phyloP scores from a whole-genome alignment of 1,139 yeast species.

The Meyerozyma athensensis region DNA sequence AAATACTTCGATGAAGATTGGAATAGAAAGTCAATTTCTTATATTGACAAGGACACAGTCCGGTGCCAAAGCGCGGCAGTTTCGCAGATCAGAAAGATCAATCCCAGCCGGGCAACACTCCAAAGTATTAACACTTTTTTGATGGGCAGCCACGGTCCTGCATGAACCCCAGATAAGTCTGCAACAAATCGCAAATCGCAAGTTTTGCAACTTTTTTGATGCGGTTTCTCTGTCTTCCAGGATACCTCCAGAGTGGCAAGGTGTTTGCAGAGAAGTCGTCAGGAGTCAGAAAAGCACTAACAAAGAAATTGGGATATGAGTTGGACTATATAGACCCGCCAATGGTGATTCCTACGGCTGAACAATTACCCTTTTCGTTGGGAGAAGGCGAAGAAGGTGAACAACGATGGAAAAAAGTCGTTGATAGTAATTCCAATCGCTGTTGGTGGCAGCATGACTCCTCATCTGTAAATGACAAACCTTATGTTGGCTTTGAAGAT shows the following conservation, averaged over 20 bases:
- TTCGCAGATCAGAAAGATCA: slow-evolving; percentile 42
- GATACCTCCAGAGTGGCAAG: slow-evolving; percentile 61
- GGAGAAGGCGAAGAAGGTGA: slow-evolving; percentile 22
- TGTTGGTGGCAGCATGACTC: slow-evolving; percentile 13
- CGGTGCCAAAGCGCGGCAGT: slow-evolving; percentile 54
- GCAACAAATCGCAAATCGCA: not conserved
- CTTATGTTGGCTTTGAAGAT: slow-evolving; percentile 28
- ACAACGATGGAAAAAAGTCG: slow-evolving; percentile 10
- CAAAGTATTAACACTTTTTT: slow-evolving; percentile 56
- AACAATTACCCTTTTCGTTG: slow-evolving; percentile 26
- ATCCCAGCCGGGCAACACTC: slow-evolving; percentile 74
- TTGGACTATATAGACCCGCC: slow-evolving; percentile 39
- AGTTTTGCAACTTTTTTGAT: not conserved
- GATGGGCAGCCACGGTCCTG: slow-evolving; percentile 12
- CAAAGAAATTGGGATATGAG: slow-evolving; percentile 48
- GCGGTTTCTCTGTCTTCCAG: slow-evolving; percentile 35
- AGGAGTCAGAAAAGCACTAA: slow-evolving; percentile 67
- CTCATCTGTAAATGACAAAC: not conserved
- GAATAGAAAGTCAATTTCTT: slow-evolving; percentile 16
- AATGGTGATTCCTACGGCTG: slow-evolving; percentile 19
- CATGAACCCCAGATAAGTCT: not conserved
- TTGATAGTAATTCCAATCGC: slow-evolving; percentile 10
- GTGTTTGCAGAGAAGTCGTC: slow-evolving; percentile 75
- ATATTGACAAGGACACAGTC: slow-evolving; percentile 48
- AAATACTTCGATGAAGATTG: slow-evolving; percentile 41